Evolutionary conservation across 176 grass and related monocot genomes (phyloP).

Genomic region (Miscanthus lutarioriparius): DNA sequence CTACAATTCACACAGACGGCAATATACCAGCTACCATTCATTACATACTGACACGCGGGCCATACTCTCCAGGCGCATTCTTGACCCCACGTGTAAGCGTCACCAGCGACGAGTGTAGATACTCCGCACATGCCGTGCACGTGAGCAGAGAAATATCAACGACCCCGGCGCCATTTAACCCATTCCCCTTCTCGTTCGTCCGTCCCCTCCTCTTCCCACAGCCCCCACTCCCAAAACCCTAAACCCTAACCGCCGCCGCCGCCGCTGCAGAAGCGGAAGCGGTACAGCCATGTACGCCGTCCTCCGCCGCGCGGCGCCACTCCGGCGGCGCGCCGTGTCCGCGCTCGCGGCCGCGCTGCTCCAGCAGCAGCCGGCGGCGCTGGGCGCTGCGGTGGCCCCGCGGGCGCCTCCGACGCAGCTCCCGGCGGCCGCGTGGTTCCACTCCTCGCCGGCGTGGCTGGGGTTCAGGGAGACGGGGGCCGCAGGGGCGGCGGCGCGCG

Average conservation of each 20-base stretch:
- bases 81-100: background rate
- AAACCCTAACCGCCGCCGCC: constrained; percentile 54
- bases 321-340: constrained; percentile 31
- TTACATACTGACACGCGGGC: fast-evolving
- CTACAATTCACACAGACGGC: background rate
- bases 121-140: background rate
- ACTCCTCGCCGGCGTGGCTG: constrained; percentile 51
- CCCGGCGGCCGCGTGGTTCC: constrained; percentile 36
- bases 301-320: constrained; percentile 48
- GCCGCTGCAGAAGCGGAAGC: constrained; percentile 12
- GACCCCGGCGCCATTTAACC: constrained; percentile 6
- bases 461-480: constrained; percentile 50
- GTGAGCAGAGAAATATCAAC: constrained; percentile 31
- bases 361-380: background rate
- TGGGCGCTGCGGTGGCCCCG: background rate
- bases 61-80: fast-evolving
- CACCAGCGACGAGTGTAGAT: fast-evolving
- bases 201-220: background rate
- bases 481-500: constrained; percentile 29
- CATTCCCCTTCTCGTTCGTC: background rate
- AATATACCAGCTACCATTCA: fast-evolving
- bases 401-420: background rate
- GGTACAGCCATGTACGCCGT: constrained; percentile 50
- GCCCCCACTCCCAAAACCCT: constrained; percentile 14
- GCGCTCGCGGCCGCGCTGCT: constrained; percentile 12